These are phyloP conservation scores for Metarhizium sp. DNA, from an alignment of 2,329 filamentous ascomycete species.

Conservation along the genomic window DNA sequence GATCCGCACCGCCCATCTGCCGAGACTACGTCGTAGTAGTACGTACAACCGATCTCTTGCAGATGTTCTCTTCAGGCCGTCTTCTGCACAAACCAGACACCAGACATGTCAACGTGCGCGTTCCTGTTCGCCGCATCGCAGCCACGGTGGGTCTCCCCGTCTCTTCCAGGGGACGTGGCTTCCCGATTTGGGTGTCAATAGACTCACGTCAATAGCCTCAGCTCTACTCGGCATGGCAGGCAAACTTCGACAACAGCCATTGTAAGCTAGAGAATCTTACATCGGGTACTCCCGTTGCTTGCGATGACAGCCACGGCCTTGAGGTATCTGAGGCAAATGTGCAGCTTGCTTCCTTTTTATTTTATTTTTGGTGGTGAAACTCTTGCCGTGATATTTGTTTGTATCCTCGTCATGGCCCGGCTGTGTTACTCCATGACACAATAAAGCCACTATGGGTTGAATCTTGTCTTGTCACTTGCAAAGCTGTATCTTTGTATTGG, in stretches of 20 bases:
- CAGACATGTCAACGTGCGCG: not conserved
- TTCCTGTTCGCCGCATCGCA: constrained; percentile 17
- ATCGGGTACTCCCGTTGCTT: constrained; percentile 1
- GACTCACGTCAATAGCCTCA: constrained; percentile 20
- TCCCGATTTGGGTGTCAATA: constrained; percentile 27
- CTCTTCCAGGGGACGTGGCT: constrained; percentile 4
- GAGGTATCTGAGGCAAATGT: not conserved
- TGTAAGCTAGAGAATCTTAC: constrained; percentile 1
- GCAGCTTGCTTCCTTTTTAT: not conserved
- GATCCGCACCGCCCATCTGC: not conserved
- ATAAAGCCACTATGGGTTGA: not conserved
- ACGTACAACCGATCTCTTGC: not conserved
- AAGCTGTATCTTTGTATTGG: not conserved
- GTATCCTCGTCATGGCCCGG: not conserved
- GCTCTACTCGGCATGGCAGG: not conserved
- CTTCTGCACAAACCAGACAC: not conserved
- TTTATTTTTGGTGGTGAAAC: not conserved
- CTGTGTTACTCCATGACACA: not conserved
- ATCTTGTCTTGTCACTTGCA: too few species aligned
- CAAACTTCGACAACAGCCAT: constrained; percentile 7
- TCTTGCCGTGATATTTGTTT: not conserved
- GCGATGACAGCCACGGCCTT: not conserved
- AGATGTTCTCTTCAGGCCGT: not conserved
- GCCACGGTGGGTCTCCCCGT: constrained; percentile 5
- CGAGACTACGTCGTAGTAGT: not conserved